Base-by-base conservation (phyloP, 2,329 filamentous ascomycete genomes). In the Celoporthe dispersa region DNA sequence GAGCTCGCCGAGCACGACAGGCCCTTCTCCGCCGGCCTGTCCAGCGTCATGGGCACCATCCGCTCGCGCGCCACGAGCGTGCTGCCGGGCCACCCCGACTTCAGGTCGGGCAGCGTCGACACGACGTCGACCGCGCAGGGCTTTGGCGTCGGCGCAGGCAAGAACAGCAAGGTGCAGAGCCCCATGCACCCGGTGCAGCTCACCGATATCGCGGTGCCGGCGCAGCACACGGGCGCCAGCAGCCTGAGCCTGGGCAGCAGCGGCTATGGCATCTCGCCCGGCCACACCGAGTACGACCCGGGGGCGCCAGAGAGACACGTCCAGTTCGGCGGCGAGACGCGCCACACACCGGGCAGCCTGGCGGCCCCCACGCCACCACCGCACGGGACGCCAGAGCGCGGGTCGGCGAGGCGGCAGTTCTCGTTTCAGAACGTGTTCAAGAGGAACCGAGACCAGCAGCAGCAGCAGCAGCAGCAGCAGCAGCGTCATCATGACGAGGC, bases 391-490 rank as follows among this genome's bases (percentile, higher is more conserved):
- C 51, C 51, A 35, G 64, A 53, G 22, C 68, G 63, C 9, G 88
- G 88, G 70, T 83, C 83, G 39, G 88, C 91, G 14, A 87, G 84
- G 73, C 87, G 95, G 71, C 93, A 97, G 77, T 99, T 98, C 81
- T 97, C 93, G 25, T 98, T 98, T 84, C 91, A 94, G 73, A 94
- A 92, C 74, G 89, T 97, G 66, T 96, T 98, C 80, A 83, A 84
- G 71, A 86, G 90, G 64, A 81, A 85, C 74, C 84, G 74, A 64
- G 71, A 77, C 71, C 77, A 25, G 25, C 53, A 57, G 53, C 53
- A 57, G 28, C 53, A 78, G 70, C 74, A 62, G 1, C 57, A 63
- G 4, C 73, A 76, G 22, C 51, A 55, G 25, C n/a, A 55, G n/a
- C 51, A 78, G 69, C 74, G 57, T 2, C 55, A 63, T 44, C 73